Base-by-base conservation (phyloP, 129 eudicot genomes). In the Glebionis coronaria region DNA sequence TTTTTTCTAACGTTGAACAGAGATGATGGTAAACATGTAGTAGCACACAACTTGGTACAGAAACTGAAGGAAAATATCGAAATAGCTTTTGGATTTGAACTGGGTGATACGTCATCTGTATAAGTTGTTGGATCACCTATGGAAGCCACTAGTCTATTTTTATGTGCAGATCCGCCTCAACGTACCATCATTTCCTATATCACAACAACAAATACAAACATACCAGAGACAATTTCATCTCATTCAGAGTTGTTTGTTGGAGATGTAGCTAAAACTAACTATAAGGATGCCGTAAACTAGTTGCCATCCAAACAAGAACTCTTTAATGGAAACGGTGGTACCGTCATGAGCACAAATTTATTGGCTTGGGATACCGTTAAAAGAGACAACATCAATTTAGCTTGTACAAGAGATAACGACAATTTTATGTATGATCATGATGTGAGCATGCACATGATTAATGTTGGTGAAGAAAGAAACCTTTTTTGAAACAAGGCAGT, bases 51-150 rank as follows among this genome's bases (percentile, higher is more conserved):
- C 61, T 56, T 56, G 69, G 40, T 46, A 44, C 56, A 65, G 4
- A 65, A 58, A 46, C 47, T 65, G 44, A 65, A 46, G 44, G 44
- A 65, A 47, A 65, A 65, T 0, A 20, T 65, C 4, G 44, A 65
- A 13, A 6, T 28, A 65, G 44, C 44, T 65, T 65, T 11, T 5
- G 56, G 70, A 47, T 65, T 65, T 47, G 57, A 65, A 65, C 57
- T 65, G 21, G 70, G 70, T 27, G 57, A 25, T 56, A 65, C 42
- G 4, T 65, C 70, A 25, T 9, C 3, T 9, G 47, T 65, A 63
- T 42, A 63, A 20, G 56, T 13, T 14, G 56, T 46, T 23, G 23
- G 9, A 21, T 42, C 70, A 46, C 47, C 70, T 65, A 45, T 25
- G 14, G 40, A 65, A 16, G 52, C 44, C 20, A 50, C n/a, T 42